These are phyloP conservation scores for Silybum marianum DNA, from an alignment of 129 eudicot genomes.

Conservation along the genomic window DNA sequence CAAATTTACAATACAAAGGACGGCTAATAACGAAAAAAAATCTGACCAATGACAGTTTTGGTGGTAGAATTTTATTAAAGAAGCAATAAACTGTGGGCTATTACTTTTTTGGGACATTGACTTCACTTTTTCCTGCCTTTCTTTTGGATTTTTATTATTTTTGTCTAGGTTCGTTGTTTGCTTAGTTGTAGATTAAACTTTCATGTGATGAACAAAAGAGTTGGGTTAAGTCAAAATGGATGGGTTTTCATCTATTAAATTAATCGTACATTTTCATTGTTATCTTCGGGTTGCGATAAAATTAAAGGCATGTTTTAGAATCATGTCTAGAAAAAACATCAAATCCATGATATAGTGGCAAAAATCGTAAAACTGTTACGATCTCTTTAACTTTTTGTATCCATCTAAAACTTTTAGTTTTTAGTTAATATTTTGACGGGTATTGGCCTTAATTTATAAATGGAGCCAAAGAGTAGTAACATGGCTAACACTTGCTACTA, in stretches of 20 bases:
- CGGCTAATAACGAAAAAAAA: not conserved
- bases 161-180: conserved; percentile 32
- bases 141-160: not conserved
- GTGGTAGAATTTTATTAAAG: not conserved
- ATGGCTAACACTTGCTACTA: not conserved
- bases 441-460: not conserved
- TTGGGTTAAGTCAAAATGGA: not conserved
- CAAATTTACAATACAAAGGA: not conserved
- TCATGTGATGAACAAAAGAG: conserved; percentile 15
- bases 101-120: not conserved
- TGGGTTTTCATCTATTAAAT: not conserved
- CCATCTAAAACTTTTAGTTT: too few relatives aligned
- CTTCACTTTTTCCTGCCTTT: not conserved
- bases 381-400: not conserved
- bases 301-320: not conserved
- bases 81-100: not conserved
- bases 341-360: not conserved
- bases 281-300: too few relatives aligned
- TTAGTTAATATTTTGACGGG: not conserved
- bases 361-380: not conserved
- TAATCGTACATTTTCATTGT: not conserved
- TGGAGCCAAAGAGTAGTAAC: not conserved
- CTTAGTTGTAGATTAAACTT: conserved; percentile 28
- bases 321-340: not conserved
- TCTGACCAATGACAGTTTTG: not conserved